Base-by-base conservation (phyloP, 495 filamentous ascomycete genomes). In the Thermochaetoides thermophila region DNA sequence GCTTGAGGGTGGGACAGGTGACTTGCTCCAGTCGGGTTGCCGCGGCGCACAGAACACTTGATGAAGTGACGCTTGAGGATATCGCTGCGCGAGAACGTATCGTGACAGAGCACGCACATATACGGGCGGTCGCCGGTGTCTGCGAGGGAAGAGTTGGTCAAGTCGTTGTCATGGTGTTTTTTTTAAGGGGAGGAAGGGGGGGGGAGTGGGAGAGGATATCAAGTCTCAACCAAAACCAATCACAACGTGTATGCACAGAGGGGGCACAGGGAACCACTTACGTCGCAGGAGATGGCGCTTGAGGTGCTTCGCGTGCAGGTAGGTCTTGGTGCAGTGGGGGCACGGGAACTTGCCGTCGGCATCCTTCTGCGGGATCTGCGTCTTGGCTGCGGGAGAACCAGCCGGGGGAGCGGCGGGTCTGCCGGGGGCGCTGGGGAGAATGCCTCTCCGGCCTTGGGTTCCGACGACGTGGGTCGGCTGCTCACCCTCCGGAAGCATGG, bases 41-140 rank as follows among this genome's bases (percentile, higher is more conserved):
- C 89, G 43, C 89, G 75, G 43, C 89, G 74, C 32, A 93, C 76
- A 19, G 87, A 93, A 60, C 89, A 97, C 60, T 97, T 97, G 53
- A 92, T 83, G 56, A 97, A 97, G 57, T 97, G 89, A 38, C 89
- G 79, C 64, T 97, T 97, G 52, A 97, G 62, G 43, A 97, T 97
- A 55, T 97, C 89, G 63, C 83, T 92, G 51, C 89, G 76, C 17
- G 86, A 94, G 61, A 97, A 97, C n/a, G 83, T 95, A 57, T 97
- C 89, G 53, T 85, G 80, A 64, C 89, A 97, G 27, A 97, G 69
- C 39, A 84, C 78, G 61, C 89, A 97, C 72, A 84, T 84, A 63
- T 97, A 97, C 17, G 89, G 89, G 32, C 89, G 80, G 52, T 92
- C 85, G 45, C 89, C 89, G 38, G 89, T 93, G 60, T 97, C 85